Evolutionary conservation across 2,329 filamentous ascomycete species (phyloP), one percentile per base, ranked within the genome.

Genomic region (Apiospora koreana): DNA sequence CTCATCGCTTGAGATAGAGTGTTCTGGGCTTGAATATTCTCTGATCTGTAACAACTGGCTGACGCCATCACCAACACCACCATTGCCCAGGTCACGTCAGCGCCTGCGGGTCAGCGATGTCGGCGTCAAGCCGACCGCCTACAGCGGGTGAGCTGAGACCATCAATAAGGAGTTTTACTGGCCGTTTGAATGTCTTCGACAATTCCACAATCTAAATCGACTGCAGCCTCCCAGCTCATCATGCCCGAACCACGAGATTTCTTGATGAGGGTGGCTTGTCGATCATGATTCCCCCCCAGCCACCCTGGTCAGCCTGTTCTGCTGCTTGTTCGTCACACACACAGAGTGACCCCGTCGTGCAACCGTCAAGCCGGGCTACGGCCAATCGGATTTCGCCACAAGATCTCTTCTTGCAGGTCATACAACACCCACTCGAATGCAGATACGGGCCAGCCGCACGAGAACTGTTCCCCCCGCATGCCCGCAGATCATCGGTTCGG

Each of bases 371-470:
- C 18, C 54, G 54, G 54, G 38, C 38, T 43, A n/a, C 14, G 23
- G 38, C 38, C 64, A 66, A 45, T 66, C 64, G 64, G 64, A 45
- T 18, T 45, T 25, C 64, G 42, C 64, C 64, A 66, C 64, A 42
- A 38, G 12, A 31, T 62, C 38, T 62, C 28, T n/a, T 6, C 54
- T 9, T 62, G 54, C 54, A 62, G 16, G 54, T 62, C 38, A 45
- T 66, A 45, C 64, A 66, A 9, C 42, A 43, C 41, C 41, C 38
- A 42, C 38, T 18, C 21, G 18, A 23, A 43, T 31, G 64, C 64
- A 66, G 38, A 66, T 66, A 66, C 64, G 64, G 64, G 64, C 42
- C 64, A 66, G 64, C 64, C 64, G 64, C 64, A 66, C 64, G 64
- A 66, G 42, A 66, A 66, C 38, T 28, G 2, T 23, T 38, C 10